Conservation (phyloP, 1,139 yeast genomes). For the Kurtzmaniella quercitrusa region DNA sequence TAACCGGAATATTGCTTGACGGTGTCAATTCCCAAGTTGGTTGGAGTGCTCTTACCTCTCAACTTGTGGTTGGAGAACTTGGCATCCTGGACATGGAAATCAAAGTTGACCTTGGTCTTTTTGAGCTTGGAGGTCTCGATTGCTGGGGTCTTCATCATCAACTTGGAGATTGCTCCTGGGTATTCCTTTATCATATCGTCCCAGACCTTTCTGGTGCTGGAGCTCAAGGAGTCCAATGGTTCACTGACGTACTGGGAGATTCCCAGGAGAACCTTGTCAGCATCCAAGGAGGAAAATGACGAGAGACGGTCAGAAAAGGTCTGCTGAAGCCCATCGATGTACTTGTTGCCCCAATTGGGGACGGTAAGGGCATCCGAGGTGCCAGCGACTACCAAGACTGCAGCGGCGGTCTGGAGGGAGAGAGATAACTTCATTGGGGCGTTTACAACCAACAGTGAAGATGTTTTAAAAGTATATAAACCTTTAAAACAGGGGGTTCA, state of each 20-base stretch:
- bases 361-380: constrained; percentile 27
- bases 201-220: constrained; percentile 53
- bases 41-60: constrained; percentile 59
- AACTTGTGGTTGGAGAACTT: constrained; percentile 52
- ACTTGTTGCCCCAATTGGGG: constrained; percentile 21
- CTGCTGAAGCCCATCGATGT: constrained; percentile 22
- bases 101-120: constrained; percentile 42
- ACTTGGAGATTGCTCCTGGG: constrained; percentile 47
- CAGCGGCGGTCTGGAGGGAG: constrained; percentile 17
- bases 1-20: constrained; percentile 86
- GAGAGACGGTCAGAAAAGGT: constrained; percentile 7
- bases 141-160: constrained; percentile 49
- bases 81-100: constrained; percentile 45
- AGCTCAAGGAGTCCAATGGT: constrained; percentile 42
- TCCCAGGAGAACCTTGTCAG: constrained; percentile 16
- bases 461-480: not conserved
- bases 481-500: not conserved
- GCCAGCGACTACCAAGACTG: constrained; percentile 21
- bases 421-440: constrained; percentile 26
- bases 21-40: constrained; percentile 65
- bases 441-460: constrained; percentile 2
- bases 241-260: constrained; percentile 40
- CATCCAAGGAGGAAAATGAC: constrained; percentile 11
- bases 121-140: constrained; percentile 28
- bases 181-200: constrained; percentile 53